Evolutionary conservation across 768 basidiomycete genomes (phyloP), one percentile per base, ranked within the genome.

Genomic region (Pulveroboletus ravenelii): DNA sequence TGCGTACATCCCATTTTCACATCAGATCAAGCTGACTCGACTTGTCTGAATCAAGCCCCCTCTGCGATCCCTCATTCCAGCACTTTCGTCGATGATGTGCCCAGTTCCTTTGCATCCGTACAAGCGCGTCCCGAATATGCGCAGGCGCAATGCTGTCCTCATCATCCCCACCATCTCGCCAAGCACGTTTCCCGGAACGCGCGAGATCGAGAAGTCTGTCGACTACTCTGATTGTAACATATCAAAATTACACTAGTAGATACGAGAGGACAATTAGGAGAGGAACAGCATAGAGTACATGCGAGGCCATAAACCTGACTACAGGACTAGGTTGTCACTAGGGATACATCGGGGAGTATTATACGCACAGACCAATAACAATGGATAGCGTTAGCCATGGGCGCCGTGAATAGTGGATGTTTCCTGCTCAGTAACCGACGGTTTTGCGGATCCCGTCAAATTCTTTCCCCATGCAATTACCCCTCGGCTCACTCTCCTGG

Each of bases 401-500:
- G 39, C 27, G 29, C 13, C 13, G 5, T 29, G 34, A 14, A 46
- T 5, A 6, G 45, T 37, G 10, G 48, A 29, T 35, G 44, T 29
- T 39, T 53, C 41, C 38, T 45, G 48, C 5, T 18, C 45, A 20
- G 35, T 29, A n/a, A 27, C 31, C n/a, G 41, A 10, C 31, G 46
- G 44, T 18, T 52, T 58, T 2, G 49, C 48, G 30, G 54, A 53
- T 35, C 54, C 56, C 12, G 66, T 43, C 42, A 68, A 48, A 34
- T 53, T 53, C 48, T 66, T 68, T 0, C 68, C 66, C 68, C 64
- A 68, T 18, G 57, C 48, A 17, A 66, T 30, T n/a, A 70, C 48
- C 9, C 57, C 64, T 23, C 54, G 63, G 40, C 66, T 70, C 45
- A 63, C 38, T 42, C 64, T 54, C 29, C 51, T 58, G 40, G 66